Evolutionary conservation across 129 eudicot genomes (phyloP).

Genomic region (Silybum marianum): DNA sequence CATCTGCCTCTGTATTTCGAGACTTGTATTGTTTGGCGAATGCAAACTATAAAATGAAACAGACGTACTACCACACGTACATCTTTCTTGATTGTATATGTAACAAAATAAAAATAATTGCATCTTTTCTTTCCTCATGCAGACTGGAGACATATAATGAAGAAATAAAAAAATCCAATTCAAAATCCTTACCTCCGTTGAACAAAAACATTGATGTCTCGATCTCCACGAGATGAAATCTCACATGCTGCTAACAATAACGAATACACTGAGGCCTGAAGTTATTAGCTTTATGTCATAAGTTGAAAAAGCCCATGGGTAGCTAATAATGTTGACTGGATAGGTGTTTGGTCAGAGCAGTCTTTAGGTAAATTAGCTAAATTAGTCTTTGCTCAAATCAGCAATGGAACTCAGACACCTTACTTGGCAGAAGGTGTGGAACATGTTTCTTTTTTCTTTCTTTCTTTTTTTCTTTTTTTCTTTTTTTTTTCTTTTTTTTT

Average conservation of each 20-base stretch:
- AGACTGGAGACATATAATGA: conserved; percentile 1
- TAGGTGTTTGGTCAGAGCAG: no score
- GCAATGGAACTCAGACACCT: no score
- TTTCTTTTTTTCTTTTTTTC: no score
- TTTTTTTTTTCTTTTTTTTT: no score
- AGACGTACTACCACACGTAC: conserved; percentile 17
- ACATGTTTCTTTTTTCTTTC: no score
- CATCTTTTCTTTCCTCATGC: conserved; percentile 12
- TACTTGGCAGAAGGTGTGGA: no score
- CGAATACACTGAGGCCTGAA: conserved; percentile 88
- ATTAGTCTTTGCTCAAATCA: no score
- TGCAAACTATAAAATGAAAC: neutral
- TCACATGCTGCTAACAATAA: conserved; percentile 89
- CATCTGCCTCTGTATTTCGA: neutral
- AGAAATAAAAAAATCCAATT: conserved; percentile 12
- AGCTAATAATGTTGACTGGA: no score
- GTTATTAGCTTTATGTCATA: no score
- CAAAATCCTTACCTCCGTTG: conserved; percentile 67
- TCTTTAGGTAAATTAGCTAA: no score
- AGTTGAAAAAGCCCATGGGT: no score
- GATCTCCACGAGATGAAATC: conserved; percentile 88
- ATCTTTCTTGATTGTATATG: conserved; percentile 20
- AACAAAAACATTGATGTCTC: conserved; percentile 84
- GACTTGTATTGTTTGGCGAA: conserved; percentile 12
- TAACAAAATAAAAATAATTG: conserved; percentile 1